These are phyloP conservation scores for Dryadomyces quercus-mongolicae DNA, from an alignment of 2,329 filamentous ascomycete genomes.

Conservation along the genomic window DNA sequence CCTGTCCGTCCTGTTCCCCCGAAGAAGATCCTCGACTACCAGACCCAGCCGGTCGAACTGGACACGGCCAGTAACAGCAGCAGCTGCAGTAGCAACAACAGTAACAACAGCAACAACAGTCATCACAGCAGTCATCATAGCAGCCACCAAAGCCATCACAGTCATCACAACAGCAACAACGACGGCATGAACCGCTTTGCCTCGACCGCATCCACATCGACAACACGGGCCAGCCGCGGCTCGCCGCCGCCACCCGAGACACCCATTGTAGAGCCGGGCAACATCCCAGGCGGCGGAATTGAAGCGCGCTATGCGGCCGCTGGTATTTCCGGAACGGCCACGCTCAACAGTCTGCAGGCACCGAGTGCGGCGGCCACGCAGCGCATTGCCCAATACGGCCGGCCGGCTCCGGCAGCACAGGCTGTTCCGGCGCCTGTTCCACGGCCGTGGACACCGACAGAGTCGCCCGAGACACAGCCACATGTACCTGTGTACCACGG, in stretches of 20 bases:
- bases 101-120: conserved; percentile 17
- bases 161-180: neutral
- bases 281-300: conserved; percentile 66
- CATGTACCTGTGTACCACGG: conserved; percentile 92
- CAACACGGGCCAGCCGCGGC: conserved; percentile 79
- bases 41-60: conserved; percentile 30
- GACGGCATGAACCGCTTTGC: conserved; percentile 46
- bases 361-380: conserved; percentile 74
- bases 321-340: conserved; percentile 77
- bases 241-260: conserved; percentile 94
- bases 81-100: conserved; percentile 11
- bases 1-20: conserved; percentile 30
- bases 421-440: conserved; percentile 18
- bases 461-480: conserved; percentile 71
- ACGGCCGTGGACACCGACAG: conserved; percentile 90
- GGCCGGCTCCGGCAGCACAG: conserved; percentile 31
- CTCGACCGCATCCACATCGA: conserved; percentile 87
- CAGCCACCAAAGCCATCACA: neutral
- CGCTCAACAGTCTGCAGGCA: conserved; percentile 57
- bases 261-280: conserved; percentile 61
- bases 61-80: neutral
- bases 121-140: neutral
- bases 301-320: conserved; percentile 85
- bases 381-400: conserved; percentile 65
- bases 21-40: conserved; percentile 31